Evolutionary conservation across 2,329 filamentous ascomycete genomes (phyloP).

Genomic region (Madurella mycetomatis): DNA sequence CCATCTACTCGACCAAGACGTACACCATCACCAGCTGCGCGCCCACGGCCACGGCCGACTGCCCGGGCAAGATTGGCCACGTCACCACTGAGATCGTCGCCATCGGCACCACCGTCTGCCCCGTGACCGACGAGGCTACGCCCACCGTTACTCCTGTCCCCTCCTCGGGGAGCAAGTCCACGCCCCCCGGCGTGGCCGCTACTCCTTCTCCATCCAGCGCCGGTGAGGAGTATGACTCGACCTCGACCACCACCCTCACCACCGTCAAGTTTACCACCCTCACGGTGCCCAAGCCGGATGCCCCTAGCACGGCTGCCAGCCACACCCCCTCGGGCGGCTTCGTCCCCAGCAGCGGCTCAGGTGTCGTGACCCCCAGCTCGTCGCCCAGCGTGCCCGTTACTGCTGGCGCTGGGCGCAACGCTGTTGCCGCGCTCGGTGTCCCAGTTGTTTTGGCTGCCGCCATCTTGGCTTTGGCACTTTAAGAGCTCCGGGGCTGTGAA

Average conservation of each 20-base stretch:
- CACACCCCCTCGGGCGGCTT: not conserved
- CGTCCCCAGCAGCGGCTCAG: constrained; percentile 6
- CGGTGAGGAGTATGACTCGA: constrained; percentile 6
- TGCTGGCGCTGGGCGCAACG: constrained; percentile 23
- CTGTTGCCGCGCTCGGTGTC: constrained; percentile 17
- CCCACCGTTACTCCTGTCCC: not conserved
- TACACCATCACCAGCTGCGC: constrained; percentile 34
- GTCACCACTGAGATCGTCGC: constrained; percentile 32
- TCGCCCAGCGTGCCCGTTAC: constrained; percentile 15
- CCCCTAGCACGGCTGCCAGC: not conserved
- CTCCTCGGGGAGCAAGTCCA: not conserved
- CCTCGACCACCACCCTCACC: constrained; percentile 12
- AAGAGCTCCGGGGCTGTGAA: not conserved
- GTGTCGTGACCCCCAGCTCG: constrained; percentile 1
- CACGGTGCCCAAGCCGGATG: constrained; percentile 19
- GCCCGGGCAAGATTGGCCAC: constrained; percentile 36
- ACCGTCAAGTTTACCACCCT: constrained; percentile 21
- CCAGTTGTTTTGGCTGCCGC: constrained; percentile 16
- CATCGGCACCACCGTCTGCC: constrained; percentile 35
- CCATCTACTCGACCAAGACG: constrained; percentile 32
- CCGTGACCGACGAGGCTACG: constrained; percentile 15
- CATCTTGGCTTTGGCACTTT: constrained; percentile 20
- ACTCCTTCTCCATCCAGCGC: not conserved
- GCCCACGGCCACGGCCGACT: constrained; percentile 32
- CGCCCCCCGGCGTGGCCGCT: not conserved